Conservation (phyloP, 2,329 filamentous ascomycete species). For the Aspergillus sp. region DNA sequence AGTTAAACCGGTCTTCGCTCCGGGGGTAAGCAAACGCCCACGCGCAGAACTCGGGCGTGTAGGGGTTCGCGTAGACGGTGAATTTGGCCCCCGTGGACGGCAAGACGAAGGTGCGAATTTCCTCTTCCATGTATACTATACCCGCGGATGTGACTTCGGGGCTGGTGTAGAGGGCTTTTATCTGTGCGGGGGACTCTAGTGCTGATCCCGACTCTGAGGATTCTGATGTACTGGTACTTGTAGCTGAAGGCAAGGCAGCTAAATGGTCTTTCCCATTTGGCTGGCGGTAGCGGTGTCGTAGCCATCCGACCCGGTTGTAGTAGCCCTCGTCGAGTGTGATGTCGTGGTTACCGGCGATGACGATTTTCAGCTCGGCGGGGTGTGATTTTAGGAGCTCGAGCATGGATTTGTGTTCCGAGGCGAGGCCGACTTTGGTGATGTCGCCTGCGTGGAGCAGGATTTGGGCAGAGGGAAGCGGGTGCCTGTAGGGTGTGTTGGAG, state of each 20-base stretch:
- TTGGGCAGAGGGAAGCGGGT: constrained; percentile 52
- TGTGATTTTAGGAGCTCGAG: constrained; percentile 50
- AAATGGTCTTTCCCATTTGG: constrained; percentile 16
- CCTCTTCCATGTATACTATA: constrained; percentile 59
- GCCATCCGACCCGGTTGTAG: constrained; percentile 37
- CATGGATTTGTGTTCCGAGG: constrained; percentile 49
- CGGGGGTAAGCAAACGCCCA: constrained; percentile 58
- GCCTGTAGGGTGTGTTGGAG: constrained; percentile 31
- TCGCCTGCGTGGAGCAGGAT: constrained; percentile 61
- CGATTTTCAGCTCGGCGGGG: constrained; percentile 58
- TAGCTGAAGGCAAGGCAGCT: background rate
- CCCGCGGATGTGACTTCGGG: constrained; percentile 46
- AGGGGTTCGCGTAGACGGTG: constrained; percentile 53
- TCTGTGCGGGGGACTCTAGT: constrained; percentile 23
- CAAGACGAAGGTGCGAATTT: constrained; percentile 42
- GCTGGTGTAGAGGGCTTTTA: constrained; percentile 50
- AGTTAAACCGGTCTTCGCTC: constrained; percentile 55
- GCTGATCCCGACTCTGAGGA: constrained; percentile 15
- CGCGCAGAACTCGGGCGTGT: constrained; percentile 56
- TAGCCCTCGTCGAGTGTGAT: constrained; percentile 55
- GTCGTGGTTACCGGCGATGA: constrained; percentile 66
- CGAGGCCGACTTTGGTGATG: constrained; percentile 53
- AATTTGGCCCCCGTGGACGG: constrained; percentile 47
- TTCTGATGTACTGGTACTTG: background rate
- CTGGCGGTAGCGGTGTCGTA: constrained; percentile 25